Evolutionary conservation across 2,329 filamentous ascomycete genomes (phyloP).

Genomic region (Penicillium sp.): DNA sequence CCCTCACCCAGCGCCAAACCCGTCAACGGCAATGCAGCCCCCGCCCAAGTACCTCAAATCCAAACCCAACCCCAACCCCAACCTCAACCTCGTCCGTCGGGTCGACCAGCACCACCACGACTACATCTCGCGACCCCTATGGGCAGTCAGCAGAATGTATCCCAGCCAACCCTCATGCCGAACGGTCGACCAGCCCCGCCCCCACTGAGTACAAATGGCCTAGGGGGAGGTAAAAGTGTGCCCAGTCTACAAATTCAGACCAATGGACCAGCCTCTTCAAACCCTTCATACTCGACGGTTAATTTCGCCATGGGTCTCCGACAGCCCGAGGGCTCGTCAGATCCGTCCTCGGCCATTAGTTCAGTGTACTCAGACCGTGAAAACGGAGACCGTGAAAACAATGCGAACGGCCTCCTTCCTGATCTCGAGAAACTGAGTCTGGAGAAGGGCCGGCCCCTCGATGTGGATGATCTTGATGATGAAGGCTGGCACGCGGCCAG

Average conservation of each 20-base stretch:
- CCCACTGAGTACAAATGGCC: constrained; percentile 64
- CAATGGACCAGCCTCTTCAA: constrained; percentile 80
- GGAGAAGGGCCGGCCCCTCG: constrained; percentile 77
- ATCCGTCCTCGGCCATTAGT: constrained; percentile 84
- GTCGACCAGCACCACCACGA: constrained; percentile 68
- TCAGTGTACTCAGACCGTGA: constrained; percentile 81
- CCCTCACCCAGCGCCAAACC: constrained; percentile 80
- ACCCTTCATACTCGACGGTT: constrained; percentile 70
- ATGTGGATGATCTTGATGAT: constrained; percentile 93
- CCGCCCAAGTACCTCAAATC: constrained; percentile 33
- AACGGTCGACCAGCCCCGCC: constrained; percentile 55
- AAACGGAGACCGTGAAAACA: constrained; percentile 76
- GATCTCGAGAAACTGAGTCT: constrained; percentile 77
- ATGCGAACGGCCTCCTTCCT: constrained; percentile 71
- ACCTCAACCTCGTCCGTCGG: constrained; percentile 26
- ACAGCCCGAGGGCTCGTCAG: constrained; percentile 64
- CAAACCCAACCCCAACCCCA: constrained; percentile 54
- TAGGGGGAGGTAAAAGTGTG: constrained; percentile 65
- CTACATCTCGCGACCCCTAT: constrained; percentile 84
- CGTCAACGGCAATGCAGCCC: constrained; percentile 53
- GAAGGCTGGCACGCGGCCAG: constrained; percentile 94
- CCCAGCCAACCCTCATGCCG: constrained; percentile 60
- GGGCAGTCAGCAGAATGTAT: constrained; percentile 67
- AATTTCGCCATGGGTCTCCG: constrained; percentile 74
- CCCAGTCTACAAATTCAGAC: constrained; percentile 73